These are phyloP conservation scores for Thelonectria rubi DNA, from an alignment of 2,329 filamentous ascomycete genomes.

Conservation along the genomic window DNA sequence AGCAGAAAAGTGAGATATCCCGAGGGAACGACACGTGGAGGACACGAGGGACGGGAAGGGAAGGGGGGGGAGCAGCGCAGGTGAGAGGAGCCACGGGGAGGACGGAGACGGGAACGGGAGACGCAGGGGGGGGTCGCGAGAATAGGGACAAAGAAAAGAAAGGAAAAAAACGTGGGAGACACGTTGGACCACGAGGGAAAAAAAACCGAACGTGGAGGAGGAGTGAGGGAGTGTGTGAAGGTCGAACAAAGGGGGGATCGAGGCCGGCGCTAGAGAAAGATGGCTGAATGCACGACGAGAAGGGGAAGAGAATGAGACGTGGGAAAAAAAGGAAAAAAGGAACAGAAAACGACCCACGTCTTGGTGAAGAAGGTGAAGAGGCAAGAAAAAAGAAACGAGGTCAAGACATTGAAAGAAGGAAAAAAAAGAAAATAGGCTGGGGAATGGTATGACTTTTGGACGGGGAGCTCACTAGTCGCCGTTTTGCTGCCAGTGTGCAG, in stretches of 20 bases:
- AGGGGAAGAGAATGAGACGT: conserved; percentile 8
- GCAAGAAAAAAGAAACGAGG: conserved; percentile 26
- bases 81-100: too few species aligned
- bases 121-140: conserved; percentile 15
- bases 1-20: conserved; percentile 17
- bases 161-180: conserved; percentile 28
- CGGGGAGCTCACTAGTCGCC: neutral
- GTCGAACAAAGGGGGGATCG: neutral
- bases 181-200: conserved; percentile 22
- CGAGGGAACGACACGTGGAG: conserved; percentile 36
- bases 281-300: neutral
- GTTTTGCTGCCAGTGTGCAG: conserved; percentile 5
- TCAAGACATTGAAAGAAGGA: too few species aligned
- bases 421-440: conserved; percentile 5
- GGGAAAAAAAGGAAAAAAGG: conserved; percentile 1
- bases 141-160: neutral
- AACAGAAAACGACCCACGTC: conserved; percentile 8
- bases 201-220: neutral
- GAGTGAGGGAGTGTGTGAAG: neutral
- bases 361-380: conserved; percentile 7
- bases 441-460: conserved; percentile 25
- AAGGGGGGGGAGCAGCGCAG: conserved; percentile 7
- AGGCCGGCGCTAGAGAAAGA: neutral
- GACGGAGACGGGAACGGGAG: conserved; percentile 16
- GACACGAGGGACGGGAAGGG: conserved; percentile 32